A percentile compares a stretch with the other conserved stretches of the same genome.
Evolutionary conservation across 352 stramenopile species (phyloP).

Genomic region (Plasmopara muralis): DNA sequence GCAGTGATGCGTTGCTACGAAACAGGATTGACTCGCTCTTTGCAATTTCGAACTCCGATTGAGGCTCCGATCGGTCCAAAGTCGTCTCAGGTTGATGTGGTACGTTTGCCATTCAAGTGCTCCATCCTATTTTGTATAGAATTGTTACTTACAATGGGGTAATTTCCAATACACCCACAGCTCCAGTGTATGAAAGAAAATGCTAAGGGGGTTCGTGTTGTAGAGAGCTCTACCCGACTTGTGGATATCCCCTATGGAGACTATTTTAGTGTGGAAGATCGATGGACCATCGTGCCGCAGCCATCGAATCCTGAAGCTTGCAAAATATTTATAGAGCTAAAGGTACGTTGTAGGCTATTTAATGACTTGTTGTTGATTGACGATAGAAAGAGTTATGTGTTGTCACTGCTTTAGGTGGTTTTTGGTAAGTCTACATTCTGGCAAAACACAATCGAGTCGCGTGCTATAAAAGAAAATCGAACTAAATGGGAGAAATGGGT

Average conservation of each 20-base stretch:
- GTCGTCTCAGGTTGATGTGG: conserved; percentile 73
- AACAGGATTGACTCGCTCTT: conserved; percentile 49
- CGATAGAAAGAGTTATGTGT: not conserved
- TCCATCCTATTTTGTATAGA: not conserved
- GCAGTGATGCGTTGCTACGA: conserved; percentile 1
- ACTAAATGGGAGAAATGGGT: conserved; percentile 69
- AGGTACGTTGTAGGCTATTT: conserved; percentile 23
- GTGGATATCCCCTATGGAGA: conserved; percentile 84
- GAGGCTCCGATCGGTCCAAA: conserved; percentile 78
- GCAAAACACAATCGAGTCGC: conserved; percentile 71
- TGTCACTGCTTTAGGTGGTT: conserved; percentile 32
- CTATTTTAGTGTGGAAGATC: conserved; percentile 82
- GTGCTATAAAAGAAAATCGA: conserved; percentile 68
- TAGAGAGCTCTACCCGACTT: conserved; percentile 73
- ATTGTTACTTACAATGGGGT: not conserved
- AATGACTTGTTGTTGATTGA: not conserved
- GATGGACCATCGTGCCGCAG: conserved; percentile 64
- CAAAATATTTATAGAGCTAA: conserved; percentile 71
- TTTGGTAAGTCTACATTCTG: conserved; percentile 84
- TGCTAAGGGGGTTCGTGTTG: conserved; percentile 34
- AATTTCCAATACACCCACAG: conserved; percentile 12
- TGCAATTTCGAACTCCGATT: conserved; percentile 72
- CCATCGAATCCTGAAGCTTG: conserved; percentile 35
- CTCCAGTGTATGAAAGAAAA: conserved; percentile 55
- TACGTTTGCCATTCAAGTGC: conserved; percentile 13